Evolutionary conservation across 106 monocot genomes (phyloP), one percentile per base, ranked within the genome.

Genomic region (Phalaenopsis equestris): DNA sequence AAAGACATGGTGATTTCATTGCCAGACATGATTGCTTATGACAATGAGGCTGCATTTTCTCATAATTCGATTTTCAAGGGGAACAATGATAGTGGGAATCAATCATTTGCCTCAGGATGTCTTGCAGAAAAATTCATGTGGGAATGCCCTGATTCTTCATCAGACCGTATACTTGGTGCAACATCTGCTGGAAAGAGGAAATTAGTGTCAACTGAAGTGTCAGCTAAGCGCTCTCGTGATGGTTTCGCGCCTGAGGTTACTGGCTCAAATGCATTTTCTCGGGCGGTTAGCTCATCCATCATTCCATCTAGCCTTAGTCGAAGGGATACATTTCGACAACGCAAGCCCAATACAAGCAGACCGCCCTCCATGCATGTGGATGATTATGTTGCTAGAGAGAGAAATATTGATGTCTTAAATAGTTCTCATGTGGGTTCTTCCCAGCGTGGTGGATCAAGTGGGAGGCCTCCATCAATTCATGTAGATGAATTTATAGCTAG

Each of bases 361-460:
- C 99, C 99, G 55, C 99, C 99, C 79, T 99, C 99, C 37, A 99
- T 99, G 99, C 99, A 99, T 82, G 99, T 99, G 12, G 99, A 99
- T 91, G 99, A 99, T 76, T 99, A 99, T 85, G 95, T 99, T 75
- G 99, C 99, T 36, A 81, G 99, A 86, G 99, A 99, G 86, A 92
- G 97, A 81, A 98, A 94, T 78, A 84, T 92, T 78, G 97, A 98
- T 86, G 88, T 86, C 55, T 77, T 84, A 75, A 91, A 83, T 41
- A 90, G 81, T 39, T 82, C 85, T 75, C 92, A 90, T 88, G 78
- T 82, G 65, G 84, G 83, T 56, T 87, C 91, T 75, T 80, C 86
- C 30, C 98, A 92, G 74, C 94, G 99, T 58, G 91, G 88, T 73
- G 85, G 85, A 46, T 83, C 87, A 36, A 93, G 91, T 85, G 99